Percentiles rank a stretch among this genome's conserved stretches.
Conservation (phyloP, 495 filamentous ascomycete species). For the Cercophora samala region DNA sequence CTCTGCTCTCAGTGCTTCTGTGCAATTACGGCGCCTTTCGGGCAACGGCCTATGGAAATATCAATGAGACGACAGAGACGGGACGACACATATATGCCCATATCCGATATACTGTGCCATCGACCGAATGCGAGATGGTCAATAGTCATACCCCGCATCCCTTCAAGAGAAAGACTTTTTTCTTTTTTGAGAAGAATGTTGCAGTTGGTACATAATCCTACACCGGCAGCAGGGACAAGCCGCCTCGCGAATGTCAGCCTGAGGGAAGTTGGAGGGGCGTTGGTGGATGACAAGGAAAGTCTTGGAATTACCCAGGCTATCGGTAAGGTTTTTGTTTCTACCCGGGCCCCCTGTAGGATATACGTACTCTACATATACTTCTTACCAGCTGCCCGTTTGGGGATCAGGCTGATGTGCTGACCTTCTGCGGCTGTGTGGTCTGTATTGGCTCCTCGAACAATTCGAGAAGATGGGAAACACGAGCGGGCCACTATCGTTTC, state of each 20-base stretch:
- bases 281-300: not conserved
- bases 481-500: no score
- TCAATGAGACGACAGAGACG: not conserved
- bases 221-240: not conserved
- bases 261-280: slow-evolving; percentile 11
- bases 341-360: not conserved
- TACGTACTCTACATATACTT: not conserved
- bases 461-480: not conserved
- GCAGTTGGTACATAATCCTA: not conserved
- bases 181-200: not conserved
- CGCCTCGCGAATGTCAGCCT: slow-evolving; percentile 1
- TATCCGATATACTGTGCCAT: not conserved
- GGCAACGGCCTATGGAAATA: not conserved
- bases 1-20: not conserved
- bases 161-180: no score
- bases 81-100: not conserved
- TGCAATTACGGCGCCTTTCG: not conserved
- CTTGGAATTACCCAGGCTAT: slow-evolving; percentile 10
- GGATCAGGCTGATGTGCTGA: not conserved
- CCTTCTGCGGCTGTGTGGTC: not conserved
- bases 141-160: not conserved
- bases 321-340: slow-evolving; percentile 1
- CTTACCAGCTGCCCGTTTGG: slow-evolving; percentile 9
- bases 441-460: not conserved
- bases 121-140: not conserved